Base-by-base conservation (phyloP, 2,329 filamentous ascomycete genomes). In the Magnaporthiopsis poae region DNA sequence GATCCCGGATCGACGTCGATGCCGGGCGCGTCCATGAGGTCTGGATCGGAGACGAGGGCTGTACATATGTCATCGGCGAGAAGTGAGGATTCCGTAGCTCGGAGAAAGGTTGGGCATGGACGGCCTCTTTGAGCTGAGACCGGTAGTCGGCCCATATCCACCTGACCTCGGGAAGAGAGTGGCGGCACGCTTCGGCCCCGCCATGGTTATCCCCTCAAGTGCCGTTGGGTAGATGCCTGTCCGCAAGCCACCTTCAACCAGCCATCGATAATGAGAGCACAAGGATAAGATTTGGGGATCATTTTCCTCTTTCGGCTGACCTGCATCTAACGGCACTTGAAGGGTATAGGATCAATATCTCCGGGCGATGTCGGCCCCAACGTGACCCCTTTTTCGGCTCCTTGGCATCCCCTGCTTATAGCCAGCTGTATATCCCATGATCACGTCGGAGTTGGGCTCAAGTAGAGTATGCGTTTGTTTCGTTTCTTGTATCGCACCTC, bases 61-160 rank as follows among this genome's bases (percentile, higher is more conserved):
- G 89, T 74, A 90, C 86, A 2, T 89, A 88, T 77, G 86, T 87
- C 11, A 85, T 87, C 72, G 85, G 86, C 63, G 85, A 88, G 77
- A 86, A 66, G 59, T 65, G 64, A 65, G 21, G 46, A 35, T 27
- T 68, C 29, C 46, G 64, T 12, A 35, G 56, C 2, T 11, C n/a
- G 46, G 46, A 56, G 46, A 5, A 56, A 25, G 46, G 18, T 21
- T 56, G 46, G 46, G 11, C 18, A 33, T 25, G 46, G 46, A n/a
- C 3, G 15, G 60, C 27, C 60, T 61, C 31, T 8, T 61, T 3
- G 21, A 27, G 27, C 25, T 11, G 59, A 12, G 15, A n/a, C 15
- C n/a, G 59, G 25, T 29, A 29, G 5, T 9, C 25, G 25, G 18
- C 29, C 27, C 5, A 25, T 31, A 27, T 25, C 60, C n/a, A 18